These are phyloP conservation scores for Dactylellina leptospora DNA, from an alignment of 2,329 filamentous ascomycete genomes.

Conservation along the genomic window DNA sequence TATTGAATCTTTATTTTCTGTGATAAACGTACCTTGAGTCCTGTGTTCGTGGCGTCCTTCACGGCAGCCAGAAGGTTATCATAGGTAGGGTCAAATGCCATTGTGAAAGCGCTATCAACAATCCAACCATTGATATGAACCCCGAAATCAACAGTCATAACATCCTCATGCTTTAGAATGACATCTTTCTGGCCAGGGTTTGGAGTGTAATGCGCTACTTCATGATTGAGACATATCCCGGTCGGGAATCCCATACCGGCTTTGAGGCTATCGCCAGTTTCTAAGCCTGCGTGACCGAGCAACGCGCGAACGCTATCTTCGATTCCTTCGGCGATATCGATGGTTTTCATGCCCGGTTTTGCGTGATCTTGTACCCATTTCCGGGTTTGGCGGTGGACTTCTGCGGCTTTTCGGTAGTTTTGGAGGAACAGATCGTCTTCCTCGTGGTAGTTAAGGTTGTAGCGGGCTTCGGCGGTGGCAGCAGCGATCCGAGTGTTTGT, in stretches of 20 bases:
- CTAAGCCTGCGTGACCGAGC: conserved; percentile 77
- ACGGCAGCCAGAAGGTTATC: conserved; percentile 73
- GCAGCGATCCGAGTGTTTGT: conserved; percentile 73
- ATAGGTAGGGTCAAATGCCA: conserved; percentile 74
- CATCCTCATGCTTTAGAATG: conserved; percentile 71
- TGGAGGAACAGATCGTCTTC: conserved; percentile 80
- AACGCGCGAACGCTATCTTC: conserved; percentile 81
- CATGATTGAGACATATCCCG: conserved; percentile 83
- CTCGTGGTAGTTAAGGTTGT: conserved; percentile 78
- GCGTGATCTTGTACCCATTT: conserved; percentile 79
- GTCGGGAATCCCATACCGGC: conserved; percentile 86
- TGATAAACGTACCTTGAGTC: conserved; percentile 68
- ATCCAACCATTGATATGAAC: conserved; percentile 76
- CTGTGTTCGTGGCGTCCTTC: conserved; percentile 76
- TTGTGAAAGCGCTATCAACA: conserved; percentile 75
- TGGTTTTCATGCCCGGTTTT: conserved; percentile 76
- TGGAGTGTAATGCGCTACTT: conserved; percentile 85
- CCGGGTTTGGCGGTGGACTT: conserved; percentile 84
- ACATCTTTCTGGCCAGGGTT: conserved; percentile 82
- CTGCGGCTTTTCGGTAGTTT: conserved; percentile 83
- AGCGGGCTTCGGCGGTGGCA: conserved; percentile 82
- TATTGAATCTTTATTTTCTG: neutral
- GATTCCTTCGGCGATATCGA: conserved; percentile 81
- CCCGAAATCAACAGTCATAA: conserved; percentile 77
- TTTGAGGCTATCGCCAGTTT: conserved; percentile 79